Conservation (phyloP, 1,284 basidiomycete species). For the Ustilago hordei region DNA sequence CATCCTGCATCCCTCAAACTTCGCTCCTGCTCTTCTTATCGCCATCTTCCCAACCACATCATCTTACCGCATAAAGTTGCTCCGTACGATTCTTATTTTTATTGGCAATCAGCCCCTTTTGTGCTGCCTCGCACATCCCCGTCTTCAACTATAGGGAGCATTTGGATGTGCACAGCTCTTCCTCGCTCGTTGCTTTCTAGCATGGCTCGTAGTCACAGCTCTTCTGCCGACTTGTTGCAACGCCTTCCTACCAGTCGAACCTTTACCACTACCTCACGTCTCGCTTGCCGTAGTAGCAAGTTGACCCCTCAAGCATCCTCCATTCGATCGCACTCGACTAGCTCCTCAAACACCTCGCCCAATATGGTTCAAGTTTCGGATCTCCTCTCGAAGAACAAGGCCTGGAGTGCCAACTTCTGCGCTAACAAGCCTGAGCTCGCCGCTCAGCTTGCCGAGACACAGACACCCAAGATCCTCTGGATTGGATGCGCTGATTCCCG, state of each 20-base stretch:
- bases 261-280: slow-evolving; percentile 14
- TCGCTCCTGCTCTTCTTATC: neutral
- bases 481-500: slow-evolving; percentile 72
- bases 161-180: slow-evolving; percentile 36
- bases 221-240: slow-evolving; percentile 14
- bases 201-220: slow-evolving; percentile 35
- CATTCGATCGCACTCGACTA: slow-evolving; percentile 26
- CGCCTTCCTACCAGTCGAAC: slow-evolving; percentile 10
- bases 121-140: neutral
- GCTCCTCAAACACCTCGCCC: slow-evolving; percentile 7
- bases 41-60: slow-evolving; percentile 1
- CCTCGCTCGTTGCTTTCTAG: slow-evolving; percentile 32
- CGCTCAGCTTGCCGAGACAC: slow-evolving; percentile 75
- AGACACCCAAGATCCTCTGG: slow-evolving; percentile 82
- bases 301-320: slow-evolving; percentile 6
- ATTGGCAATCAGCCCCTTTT: slow-evolving; percentile 12
- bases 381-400: slow-evolving; percentile 51
- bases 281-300: slow-evolving; percentile 8
- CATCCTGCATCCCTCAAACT: slow-evolving; percentile 2
- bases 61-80: neutral
- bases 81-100: slow-evolving; percentile 26
- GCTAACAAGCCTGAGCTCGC: slow-evolving; percentile 76
- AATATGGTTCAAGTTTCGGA: slow-evolving; percentile 40
- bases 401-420: slow-evolving; percentile 50
- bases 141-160: slow-evolving; percentile 2